These are phyloP conservation scores for Ascochyta viciae-villosae DNA, from an alignment of 2,329 filamentous ascomycete species.

Conservation along the genomic window DNA sequence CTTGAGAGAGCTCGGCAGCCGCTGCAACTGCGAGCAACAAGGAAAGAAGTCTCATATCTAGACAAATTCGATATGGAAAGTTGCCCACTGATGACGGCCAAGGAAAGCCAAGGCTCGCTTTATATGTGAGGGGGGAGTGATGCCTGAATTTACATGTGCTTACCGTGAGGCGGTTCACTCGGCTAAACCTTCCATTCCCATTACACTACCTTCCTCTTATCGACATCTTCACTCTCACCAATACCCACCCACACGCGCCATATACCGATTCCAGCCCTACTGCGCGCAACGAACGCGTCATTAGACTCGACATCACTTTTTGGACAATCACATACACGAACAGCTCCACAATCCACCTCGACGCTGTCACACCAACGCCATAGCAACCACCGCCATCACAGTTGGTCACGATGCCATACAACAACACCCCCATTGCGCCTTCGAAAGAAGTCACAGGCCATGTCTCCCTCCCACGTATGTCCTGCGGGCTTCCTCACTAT, in stretches of 20 bases:
- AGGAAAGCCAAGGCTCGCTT: neutral
- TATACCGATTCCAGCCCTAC: neutral
- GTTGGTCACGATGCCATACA: slow-evolving; percentile 76
- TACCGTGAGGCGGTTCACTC: slow-evolving; percentile 1
- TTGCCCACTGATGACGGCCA: no score
- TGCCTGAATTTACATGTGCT: slow-evolving; percentile 4
- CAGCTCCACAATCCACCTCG: neutral
- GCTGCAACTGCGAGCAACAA: slow-evolving; percentile 8
- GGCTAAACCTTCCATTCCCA: neutral
- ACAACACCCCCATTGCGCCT: slow-evolving; percentile 81
- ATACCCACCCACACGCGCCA: slow-evolving; percentile 2
- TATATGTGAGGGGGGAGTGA: neutral
- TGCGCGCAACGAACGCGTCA: slow-evolving; percentile 8
- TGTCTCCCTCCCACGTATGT: slow-evolving; percentile 82
- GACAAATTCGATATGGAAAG: neutral
- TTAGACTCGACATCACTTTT: neutral
- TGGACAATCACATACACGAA: neutral
- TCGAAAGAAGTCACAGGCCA: slow-evolving; percentile 84
- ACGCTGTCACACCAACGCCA: neutral
- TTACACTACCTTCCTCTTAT: neutral
- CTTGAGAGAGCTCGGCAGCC: slow-evolving; percentile 30
- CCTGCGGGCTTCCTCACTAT: neutral
- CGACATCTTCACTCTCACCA: slow-evolving; percentile 15
- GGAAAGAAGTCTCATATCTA: slow-evolving; percentile 3
- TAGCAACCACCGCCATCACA: neutral